Conservation (phyloP, 2,329 filamentous ascomycete genomes). For the Gremmenia infestans region DNA sequence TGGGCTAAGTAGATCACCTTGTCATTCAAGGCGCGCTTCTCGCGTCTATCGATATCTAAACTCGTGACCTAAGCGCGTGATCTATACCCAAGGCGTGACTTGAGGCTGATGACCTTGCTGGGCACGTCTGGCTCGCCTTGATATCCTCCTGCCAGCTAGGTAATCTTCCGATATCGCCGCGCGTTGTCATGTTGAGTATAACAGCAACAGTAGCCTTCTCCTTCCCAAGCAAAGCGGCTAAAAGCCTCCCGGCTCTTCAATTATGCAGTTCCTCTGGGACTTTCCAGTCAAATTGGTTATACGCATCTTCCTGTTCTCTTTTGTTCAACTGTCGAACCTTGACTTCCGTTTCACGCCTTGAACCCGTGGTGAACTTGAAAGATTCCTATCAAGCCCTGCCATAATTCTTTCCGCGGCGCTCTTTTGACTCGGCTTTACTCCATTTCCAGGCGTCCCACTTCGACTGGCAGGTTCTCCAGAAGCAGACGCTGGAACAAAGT, state of each 20-base stretch:
- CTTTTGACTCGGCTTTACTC: conserved; percentile 19
- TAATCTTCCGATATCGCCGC: no score
- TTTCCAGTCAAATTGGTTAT: no score
- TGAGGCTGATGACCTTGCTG: neutral
- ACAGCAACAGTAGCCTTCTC: no score
- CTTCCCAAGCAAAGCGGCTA: no score
- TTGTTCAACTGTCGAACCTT: conserved; percentile 30
- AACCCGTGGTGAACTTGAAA: conserved; percentile 28
- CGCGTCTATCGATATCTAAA: neutral
- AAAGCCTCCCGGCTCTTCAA: neutral
- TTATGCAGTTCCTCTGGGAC: no score
- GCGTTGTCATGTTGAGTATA: no score
- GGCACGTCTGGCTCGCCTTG: neutral
- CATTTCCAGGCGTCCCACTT: conserved; percentile 19
- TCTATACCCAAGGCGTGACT: neutral
- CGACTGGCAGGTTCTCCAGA: conserved; percentile 20
- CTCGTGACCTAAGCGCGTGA: conserved; percentile 18
- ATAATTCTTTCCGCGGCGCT: conserved; percentile 32
- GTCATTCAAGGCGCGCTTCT: neutral
- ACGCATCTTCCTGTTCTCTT: neutral
- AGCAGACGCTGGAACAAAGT: conserved; percentile 30
- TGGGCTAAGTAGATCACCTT: no score
- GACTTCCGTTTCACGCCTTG: conserved; percentile 31
- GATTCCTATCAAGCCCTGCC: conserved; percentile 30
- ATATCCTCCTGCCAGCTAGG: neutral